These are phyloP conservation scores for Ballota nigra DNA, from an alignment of 257 asterid genomes.

Conservation along the genomic window DNA sequence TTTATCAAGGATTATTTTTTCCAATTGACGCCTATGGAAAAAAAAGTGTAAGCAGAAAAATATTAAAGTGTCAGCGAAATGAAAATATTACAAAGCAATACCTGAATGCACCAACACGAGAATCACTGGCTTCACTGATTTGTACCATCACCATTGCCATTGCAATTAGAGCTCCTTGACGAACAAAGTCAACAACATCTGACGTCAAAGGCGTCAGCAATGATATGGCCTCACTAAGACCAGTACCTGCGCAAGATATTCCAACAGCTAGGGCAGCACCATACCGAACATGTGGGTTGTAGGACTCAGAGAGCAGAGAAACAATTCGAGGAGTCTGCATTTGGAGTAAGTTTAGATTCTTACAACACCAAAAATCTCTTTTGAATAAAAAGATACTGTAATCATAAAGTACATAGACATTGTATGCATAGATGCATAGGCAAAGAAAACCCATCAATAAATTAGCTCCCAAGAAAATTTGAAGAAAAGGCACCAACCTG, in stretches of 20 bases:
- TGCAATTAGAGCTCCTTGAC: conserved; percentile 98
- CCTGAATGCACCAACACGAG: conserved; percentile 98
- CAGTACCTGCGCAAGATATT: conserved; percentile 98
- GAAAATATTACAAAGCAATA: conserved; percentile 22
- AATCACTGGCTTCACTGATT: conserved; percentile 89
- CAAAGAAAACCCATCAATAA: background rate
- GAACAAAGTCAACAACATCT: conserved; percentile 96
- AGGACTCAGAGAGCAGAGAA: conserved; percentile 86
- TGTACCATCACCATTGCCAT: conserved; percentile 99
- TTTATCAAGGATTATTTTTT: conserved; percentile 82
- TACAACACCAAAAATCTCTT: conserved; percentile 12
- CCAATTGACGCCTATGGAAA: conserved; percentile 75
- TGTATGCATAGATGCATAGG: background rate
- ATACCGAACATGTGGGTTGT: conserved; percentile 98
- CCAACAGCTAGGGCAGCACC: conserved; percentile 99
- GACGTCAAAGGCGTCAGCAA: conserved; percentile 92
- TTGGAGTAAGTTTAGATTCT: background rate
- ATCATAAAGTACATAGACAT: background rate
- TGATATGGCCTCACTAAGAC: conserved; percentile 94
- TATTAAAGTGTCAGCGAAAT: background rate
- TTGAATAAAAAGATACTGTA: background rate
- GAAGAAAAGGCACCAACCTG: conserved; percentile 54
- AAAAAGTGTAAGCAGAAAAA: conserved; percentile 14
- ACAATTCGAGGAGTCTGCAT: conserved; percentile 66
- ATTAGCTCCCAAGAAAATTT: background rate